phyloP scores from a whole-genome alignment of 345 rosid species.

The Lepidium didymum region DNA sequence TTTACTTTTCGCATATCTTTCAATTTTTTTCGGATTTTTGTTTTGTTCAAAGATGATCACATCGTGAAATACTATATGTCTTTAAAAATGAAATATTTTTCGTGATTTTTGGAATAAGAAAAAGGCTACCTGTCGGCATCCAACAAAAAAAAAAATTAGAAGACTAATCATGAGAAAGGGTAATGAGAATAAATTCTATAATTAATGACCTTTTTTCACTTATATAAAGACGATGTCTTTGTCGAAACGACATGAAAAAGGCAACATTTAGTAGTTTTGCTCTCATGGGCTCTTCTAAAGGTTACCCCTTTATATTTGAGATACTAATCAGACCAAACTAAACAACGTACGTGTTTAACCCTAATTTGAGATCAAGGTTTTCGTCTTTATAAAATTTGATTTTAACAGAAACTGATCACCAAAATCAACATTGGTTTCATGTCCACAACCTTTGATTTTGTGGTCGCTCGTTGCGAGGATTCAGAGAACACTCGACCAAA shows the following conservation, averaged over 20 bases:
- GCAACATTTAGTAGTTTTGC: not conserved
- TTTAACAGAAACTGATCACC: not conserved
- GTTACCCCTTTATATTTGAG: not conserved
- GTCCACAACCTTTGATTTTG: too few species aligned
- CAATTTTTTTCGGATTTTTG: too few species aligned
- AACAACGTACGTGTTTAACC: not conserved
- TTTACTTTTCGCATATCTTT: too few species aligned
- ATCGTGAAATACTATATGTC: too few species aligned
- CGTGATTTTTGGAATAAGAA: too few species aligned
- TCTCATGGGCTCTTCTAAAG: constrained; percentile 6
- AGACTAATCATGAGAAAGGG: constrained; percentile 5
- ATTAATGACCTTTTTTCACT: not conserved
- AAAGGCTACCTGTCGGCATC: too few species aligned
- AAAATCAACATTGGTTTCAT: too few species aligned
- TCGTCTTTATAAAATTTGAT: not conserved
- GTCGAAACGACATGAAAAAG: not conserved
- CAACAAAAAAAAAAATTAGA: not conserved
- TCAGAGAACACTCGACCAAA: too few species aligned
- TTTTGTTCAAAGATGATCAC: too few species aligned
- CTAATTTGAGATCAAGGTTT: not conserved
- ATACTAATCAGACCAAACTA: not conserved
- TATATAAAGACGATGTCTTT: not conserved
- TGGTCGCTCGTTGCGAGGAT: too few species aligned
- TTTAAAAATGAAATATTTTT: too few species aligned
- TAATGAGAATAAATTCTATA: constrained; percentile 1